Conservation (phyloP, 1,284 basidiomycete genomes). For the Puccinia hordei region DNA sequence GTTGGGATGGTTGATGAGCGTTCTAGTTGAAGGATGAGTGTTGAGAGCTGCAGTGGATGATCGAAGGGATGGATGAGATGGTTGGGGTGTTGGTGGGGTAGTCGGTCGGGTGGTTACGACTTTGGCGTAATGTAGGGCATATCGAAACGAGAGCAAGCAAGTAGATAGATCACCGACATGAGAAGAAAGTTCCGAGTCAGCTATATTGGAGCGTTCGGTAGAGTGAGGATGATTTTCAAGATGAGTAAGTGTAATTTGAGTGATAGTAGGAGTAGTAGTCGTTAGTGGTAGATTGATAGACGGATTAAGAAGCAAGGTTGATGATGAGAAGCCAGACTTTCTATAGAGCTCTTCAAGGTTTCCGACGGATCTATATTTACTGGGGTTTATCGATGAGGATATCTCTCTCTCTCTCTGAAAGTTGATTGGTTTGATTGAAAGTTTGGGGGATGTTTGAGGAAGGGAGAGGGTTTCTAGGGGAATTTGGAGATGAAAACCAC, state of each 20-base stretch:
- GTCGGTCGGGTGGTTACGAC: slow-evolving; percentile 34
- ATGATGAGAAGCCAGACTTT: neutral
- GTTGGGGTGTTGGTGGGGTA: slow-evolving; percentile 24
- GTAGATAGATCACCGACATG: slow-evolving; percentile 35
- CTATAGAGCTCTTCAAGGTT: slow-evolving; percentile 18
- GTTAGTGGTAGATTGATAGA: too few species aligned
- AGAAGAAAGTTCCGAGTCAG: slow-evolving; percentile 48
- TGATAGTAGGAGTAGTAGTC: slow-evolving; percentile 4
- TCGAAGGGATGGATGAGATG: slow-evolving; percentile 42
- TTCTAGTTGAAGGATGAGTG: neutral
- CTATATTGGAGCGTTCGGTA: slow-evolving; percentile 29
- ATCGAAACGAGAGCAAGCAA: slow-evolving; percentile 29
- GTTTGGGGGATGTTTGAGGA: too few species aligned
- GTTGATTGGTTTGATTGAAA: too few species aligned
- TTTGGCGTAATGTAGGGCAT: slow-evolving; percentile 27
- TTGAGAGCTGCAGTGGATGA: neutral
- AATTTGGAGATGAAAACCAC: too few species aligned
- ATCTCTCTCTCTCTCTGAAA: too few species aligned
- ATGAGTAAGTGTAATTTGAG: slow-evolving; percentile 9
- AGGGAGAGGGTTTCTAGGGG: too few species aligned
- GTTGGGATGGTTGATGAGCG: slow-evolving; percentile 10
- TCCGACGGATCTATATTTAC: neutral
- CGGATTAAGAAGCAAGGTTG: neutral
- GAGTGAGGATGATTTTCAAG: neutral
- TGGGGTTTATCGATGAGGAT: neutral